Evolutionary conservation across 129 eudicot species (phyloP), one percentile per base, ranked within the genome.

Genomic region (Oenanthe sinensis): DNA sequence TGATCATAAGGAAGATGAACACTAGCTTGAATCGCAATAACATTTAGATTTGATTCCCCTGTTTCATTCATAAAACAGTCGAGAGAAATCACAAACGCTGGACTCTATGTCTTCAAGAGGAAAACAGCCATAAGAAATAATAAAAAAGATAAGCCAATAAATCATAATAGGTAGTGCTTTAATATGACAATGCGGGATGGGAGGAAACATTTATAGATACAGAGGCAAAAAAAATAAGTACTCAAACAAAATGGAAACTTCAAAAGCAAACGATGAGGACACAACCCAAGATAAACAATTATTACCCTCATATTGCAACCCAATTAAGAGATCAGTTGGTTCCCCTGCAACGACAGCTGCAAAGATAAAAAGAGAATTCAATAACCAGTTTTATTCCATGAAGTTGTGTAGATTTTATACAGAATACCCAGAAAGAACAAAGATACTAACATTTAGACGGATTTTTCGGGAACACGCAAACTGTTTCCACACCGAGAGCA

Each of bases 381-480:
- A 68, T 16, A 58, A 33, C 78, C 14, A 46, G 26, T n/a, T 45
- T 28, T 3, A 54, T 46, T 17, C n/a, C 68, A 55, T 33, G 72
- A 79, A n/a, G 16, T 58, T 26, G 70, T 4, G 16, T n/a, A 7
- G 15, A 46, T 20, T 42, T 48, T 4, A 48, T 55, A 46, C 55
- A 62, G 2, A 39, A 39, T 74, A 63, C 8, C 14, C 19, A 48
- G 6, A n/a, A 48, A 75, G 78, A 79, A 3, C 48, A 50, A 44
- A 67, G 55, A 50, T 62, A 71, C 94, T 73, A 60, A 87, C 97
- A 42, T 85, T 91, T 91, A 2, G 86, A 85, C 15, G 86, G 86
- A 78, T 95, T 95, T 75, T 90, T 88, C 8, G 98, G 98, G 94
- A 95, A 95, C 77, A 95, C 96, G 55, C 94, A 88, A 70, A 88